Evolutionary conservation across 495 filamentous ascomycete genomes (phyloP).

Genomic region (Xylaria sp.): DNA sequence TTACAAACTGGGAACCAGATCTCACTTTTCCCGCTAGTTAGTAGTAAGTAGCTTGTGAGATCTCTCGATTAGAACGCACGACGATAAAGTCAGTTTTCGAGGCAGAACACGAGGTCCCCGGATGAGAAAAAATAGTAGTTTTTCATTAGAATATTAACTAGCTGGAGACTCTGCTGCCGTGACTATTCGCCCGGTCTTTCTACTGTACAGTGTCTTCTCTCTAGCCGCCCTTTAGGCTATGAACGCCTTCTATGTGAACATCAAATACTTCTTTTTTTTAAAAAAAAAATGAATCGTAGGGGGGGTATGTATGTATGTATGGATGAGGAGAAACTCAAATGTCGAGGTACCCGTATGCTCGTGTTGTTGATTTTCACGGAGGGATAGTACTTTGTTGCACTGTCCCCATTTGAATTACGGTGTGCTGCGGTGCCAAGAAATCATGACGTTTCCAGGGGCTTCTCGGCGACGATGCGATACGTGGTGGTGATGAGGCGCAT

Average conservation of each 20-base stretch:
- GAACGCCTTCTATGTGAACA: conserved; percentile 20
- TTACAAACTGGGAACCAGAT: not conserved
- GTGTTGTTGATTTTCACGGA: too few species aligned
- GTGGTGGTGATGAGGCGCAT: conserved; percentile 67
- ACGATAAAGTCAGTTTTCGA: not conserved
- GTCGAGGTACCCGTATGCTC: too few species aligned
- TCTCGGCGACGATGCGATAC: conserved; percentile 67
- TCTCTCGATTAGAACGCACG: not conserved
- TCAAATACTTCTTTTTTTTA: not conserved
- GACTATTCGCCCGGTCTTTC: not conserved
- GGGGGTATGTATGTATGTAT: too few species aligned
- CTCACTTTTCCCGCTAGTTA: not conserved
- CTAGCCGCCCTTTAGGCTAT: not conserved
- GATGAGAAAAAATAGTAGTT: not conserved
- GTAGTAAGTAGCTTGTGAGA: not conserved
- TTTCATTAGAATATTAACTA: conserved; percentile 15
- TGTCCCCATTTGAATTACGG: not conserved
- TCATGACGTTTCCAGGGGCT: conserved; percentile 47
- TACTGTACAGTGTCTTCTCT: conserved; percentile 21
- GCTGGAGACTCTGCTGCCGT: not conserved
- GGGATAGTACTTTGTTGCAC: not conserved
- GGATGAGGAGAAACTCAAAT: not conserved
- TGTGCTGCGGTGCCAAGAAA: not conserved
- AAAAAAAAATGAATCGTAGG: not conserved
- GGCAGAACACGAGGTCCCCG: too few species aligned